Evolutionary conservation across 805 yeast genomes (phyloP).

Genomic region (Candida taoyuanica): DNA sequence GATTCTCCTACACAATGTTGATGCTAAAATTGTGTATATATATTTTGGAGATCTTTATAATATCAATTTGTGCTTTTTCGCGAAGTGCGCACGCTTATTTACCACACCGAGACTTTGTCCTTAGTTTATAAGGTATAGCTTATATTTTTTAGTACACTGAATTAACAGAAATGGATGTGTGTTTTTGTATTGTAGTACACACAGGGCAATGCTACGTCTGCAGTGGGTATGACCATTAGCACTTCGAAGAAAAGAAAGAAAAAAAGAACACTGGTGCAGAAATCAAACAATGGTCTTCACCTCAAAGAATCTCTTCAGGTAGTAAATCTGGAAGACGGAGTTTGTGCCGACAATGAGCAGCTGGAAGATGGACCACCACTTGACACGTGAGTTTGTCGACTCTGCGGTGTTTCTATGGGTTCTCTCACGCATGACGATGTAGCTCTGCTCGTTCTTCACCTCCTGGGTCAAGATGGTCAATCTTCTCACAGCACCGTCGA

Average conservation of each 20-base stretch:
- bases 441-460: conserved; percentile 86
- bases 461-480: conserved; percentile 74
- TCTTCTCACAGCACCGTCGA: conserved; percentile 79
- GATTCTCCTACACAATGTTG: background rate
- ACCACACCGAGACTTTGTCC: background rate
- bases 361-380: conserved; percentile 97
- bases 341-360: conserved; percentile 78
- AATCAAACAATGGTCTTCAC: conserved; percentile 87
- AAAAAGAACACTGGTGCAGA: too few species aligned
- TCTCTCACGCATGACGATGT: conserved; percentile 93
- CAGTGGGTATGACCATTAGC: too few species aligned
- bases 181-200: too few species aligned
- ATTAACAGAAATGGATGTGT: too few species aligned
- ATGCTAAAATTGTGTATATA: too few species aligned
- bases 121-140: too few species aligned
- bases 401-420: conserved; percentile 98
- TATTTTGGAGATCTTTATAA: too few species aligned
- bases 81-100: background rate
- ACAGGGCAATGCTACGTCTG: too few species aligned
- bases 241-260: too few species aligned
- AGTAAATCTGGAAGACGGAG: conserved; percentile 89
- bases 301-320: conserved; percentile 91
- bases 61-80: too few species aligned
- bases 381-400: conserved; percentile 92
- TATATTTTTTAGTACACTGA: too few species aligned